phyloP scores from a whole-genome alignment of 768 basidiomycete genomes.

The Leucocoprinus sp. region DNA sequence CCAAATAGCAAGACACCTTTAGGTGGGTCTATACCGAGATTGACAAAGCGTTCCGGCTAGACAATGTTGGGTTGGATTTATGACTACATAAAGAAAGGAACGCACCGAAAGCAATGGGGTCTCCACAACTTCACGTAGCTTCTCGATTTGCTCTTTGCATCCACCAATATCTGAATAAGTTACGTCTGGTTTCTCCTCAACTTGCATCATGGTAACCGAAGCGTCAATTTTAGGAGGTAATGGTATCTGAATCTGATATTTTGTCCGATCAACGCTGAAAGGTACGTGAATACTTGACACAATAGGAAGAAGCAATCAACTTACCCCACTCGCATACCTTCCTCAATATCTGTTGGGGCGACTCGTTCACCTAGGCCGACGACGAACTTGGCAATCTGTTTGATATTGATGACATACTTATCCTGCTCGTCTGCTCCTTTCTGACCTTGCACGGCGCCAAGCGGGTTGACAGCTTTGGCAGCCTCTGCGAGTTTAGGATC shows the following conservation, averaged over 20 bases:
- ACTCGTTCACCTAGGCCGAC: constrained; percentile 96
- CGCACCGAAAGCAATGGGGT: constrained; percentile 87
- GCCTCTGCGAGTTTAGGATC: constrained; percentile 69
- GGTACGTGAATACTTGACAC: constrained; percentile 8
- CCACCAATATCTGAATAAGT: constrained; percentile 98
- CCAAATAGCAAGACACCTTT: constrained; percentile 96
- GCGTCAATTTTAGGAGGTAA: constrained; percentile 98
- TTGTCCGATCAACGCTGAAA: constrained; percentile 82
- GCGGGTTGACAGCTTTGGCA: constrained; percentile 70
- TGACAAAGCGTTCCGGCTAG: constrained; percentile 99
- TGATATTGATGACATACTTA: constrained; percentile 99
- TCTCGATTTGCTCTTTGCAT: constrained; percentile 99
- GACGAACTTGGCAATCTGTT: constrained; percentile 99
- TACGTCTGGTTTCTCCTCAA: constrained; percentile 97
- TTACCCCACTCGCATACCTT: constrained; percentile 99
- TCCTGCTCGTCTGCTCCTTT: constrained; percentile 99
- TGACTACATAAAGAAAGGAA: constrained; percentile 9
- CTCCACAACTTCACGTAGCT: constrained; percentile 96
- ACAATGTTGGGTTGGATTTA: constrained; percentile 13
- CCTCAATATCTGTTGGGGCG: constrained; percentile 96
- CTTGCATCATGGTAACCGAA: constrained; percentile 99
- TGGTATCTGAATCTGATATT: constrained; percentile 99
- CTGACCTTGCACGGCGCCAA: constrained; percentile 73
- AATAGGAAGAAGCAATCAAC: constrained; percentile 20
- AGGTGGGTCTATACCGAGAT: constrained; percentile 97